phyloP scores from a whole-genome alignment of 441 rosid species.

The Kokia cookei region DNA sequence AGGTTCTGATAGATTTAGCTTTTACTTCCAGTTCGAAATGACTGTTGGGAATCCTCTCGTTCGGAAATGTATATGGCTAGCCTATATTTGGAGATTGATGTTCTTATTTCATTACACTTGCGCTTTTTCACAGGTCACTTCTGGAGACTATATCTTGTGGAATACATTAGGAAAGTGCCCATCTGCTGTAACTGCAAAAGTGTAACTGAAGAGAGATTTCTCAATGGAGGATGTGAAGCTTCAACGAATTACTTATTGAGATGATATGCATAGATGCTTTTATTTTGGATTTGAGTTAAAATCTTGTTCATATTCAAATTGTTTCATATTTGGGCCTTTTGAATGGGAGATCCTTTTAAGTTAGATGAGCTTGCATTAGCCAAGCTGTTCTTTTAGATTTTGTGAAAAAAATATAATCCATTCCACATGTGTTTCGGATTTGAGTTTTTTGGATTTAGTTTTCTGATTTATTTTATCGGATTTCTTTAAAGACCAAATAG shows the following conservation, averaged over 20 bases:
- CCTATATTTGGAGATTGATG: not conserved
- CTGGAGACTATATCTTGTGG: conserved; percentile 93
- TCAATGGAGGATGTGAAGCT: not conserved
- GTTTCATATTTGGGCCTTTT: not conserved
- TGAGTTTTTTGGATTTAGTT: not conserved
- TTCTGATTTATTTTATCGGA: not conserved
- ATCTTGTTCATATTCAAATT: not conserved
- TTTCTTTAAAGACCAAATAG: too few relatives aligned
- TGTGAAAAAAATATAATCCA: not conserved
- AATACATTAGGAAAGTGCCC: conserved; percentile 94
- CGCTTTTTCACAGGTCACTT: conserved; percentile 48
- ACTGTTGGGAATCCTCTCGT: not conserved
- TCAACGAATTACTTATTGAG: not conserved
- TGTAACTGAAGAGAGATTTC: not conserved
- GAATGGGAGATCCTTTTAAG: not conserved
- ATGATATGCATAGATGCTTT: not conserved
- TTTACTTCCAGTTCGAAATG: not conserved
- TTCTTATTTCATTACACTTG: not conserved
- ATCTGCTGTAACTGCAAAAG: conserved; percentile 47
- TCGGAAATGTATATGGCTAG: not conserved
- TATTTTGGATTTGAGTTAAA: not conserved
- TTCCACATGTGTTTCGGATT: not conserved
- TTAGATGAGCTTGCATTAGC: not conserved
- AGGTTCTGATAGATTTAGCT: not conserved
- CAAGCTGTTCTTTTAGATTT: not conserved